phyloP scores from a whole-genome alignment of 306 rosid species.

The Casuarina cunninghamiana region DNA sequence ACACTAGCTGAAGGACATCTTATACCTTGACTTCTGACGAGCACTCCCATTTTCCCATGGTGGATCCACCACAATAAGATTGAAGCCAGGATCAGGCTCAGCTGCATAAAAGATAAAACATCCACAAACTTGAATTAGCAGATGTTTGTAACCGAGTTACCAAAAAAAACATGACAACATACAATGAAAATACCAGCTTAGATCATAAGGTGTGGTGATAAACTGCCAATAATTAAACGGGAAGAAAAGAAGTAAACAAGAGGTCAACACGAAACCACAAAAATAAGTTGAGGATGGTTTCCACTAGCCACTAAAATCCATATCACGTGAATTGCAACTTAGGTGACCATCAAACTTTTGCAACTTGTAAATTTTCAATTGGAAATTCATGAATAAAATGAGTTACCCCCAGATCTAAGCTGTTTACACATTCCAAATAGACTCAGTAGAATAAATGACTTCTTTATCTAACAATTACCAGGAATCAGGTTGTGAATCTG shows the following conservation, averaged over 20 bases:
- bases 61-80: constrained; percentile 80
- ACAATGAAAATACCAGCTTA: neutral
- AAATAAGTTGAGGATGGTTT: neutral
- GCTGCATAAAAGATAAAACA: constrained; percentile 37
- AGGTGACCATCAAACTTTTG: neutral
- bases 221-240: neutral
- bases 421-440: constrained; percentile 5
- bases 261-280: neutral
- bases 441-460: constrained; percentile 18
- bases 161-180: neutral
- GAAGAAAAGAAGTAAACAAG: neutral
- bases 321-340: neutral
- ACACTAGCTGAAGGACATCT: neutral
- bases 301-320: neutral
- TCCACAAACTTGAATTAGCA: neutral
- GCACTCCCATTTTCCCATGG: constrained; percentile 99
- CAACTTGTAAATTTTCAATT: neutral
- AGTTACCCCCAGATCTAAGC: constrained; percentile 13
- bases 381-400: neutral
- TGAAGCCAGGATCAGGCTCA: constrained; percentile 63
- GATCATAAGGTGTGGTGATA: neutral
- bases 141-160: neutral
- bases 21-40: constrained; percentile 68
- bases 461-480: constrained; percentile 60
- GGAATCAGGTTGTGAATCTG: constrained; percentile 89